Evolutionary conservation across 164 flowering plant genomes (phyloP).

Genomic region (Piper longum): DNA sequence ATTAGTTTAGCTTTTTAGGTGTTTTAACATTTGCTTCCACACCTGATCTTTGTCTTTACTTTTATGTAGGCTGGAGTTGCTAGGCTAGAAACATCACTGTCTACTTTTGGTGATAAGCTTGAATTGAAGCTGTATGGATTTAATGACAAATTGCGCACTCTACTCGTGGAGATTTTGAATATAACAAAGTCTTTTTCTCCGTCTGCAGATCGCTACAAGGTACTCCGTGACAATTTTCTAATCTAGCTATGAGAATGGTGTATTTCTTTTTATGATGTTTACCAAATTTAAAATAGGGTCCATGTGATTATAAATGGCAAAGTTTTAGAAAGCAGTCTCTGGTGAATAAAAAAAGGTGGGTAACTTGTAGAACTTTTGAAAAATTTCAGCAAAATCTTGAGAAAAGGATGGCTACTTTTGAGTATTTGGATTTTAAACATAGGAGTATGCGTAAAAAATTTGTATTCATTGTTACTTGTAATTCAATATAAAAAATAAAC

Average conservation of each 20-base stretch:
- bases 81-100: conserved; percentile 75
- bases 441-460: background rate
- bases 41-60: background rate
- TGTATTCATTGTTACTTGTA: background rate
- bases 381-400: background rate
- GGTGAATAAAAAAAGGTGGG: too few species aligned
- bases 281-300: too few species aligned
- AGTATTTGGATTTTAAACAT: background rate
- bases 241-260: background rate
- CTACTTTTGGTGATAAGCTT: conserved; percentile 56
- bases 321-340: background rate
- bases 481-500: too few species aligned
- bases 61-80: conserved; percentile 71
- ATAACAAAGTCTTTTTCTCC: conserved; percentile 54
- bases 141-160: conserved; percentile 71
- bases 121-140: conserved; percentile 87
- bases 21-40: too few species aligned
- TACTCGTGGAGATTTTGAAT: conserved; percentile 48
- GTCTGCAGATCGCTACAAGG: conserved; percentile 74
- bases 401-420: background rate
- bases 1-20: conserved; percentile 2
- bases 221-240: conserved; percentile 5
- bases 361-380: too few species aligned
- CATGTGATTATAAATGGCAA: background rate
- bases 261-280: background rate